phyloP scores from a whole-genome alignment of 2,329 filamentous ascomycete species.

The Myriosclerotinia scirpicola region DNA sequence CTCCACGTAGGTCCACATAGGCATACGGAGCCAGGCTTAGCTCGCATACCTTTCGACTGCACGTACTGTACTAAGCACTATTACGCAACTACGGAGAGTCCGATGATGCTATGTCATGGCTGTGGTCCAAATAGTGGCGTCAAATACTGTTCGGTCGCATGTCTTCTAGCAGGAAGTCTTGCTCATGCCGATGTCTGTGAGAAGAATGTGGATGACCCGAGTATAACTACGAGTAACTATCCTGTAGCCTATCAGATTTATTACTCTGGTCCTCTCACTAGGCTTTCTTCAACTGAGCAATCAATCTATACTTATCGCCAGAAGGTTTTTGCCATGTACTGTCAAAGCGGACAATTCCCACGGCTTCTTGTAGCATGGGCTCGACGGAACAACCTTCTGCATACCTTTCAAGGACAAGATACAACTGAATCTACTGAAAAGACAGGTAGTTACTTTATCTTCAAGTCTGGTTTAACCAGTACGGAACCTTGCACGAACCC shows the following conservation, averaged over 20 bases:
- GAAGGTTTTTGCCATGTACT: conserved; percentile 34
- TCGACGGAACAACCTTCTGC: conserved; percentile 21
- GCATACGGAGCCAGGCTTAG: neutral
- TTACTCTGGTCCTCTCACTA: neutral
- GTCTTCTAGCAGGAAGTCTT: conserved; percentile 33
- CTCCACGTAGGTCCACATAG: neutral
- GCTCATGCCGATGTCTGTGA: conserved; percentile 29
- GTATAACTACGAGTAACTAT: neutral
- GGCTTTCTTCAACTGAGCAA: neutral
- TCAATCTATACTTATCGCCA: conserved; percentile 33
- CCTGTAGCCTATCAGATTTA: conserved; percentile 18
- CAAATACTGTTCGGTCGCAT: conserved; percentile 36
- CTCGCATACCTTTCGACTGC: conserved; percentile 15
- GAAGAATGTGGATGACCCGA: conserved; percentile 22
- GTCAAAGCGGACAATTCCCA: conserved; percentile 32
- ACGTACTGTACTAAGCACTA: conserved; percentile 22
- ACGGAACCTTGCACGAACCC: conserved; percentile 23
- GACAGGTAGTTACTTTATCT: conserved; percentile 36
- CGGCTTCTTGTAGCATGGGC: conserved; percentile 30
- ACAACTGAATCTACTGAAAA: conserved; percentile 24
- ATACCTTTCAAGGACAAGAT: conserved; percentile 15
- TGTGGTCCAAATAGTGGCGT: conserved; percentile 29
- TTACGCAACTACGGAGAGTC: conserved; percentile 20
- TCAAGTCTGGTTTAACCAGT: conserved; percentile 30
- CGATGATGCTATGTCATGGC: conserved; percentile 32